Evolutionary conservation across 2,329 filamentous ascomycete genomes (phyloP), one percentile per base, ranked within the genome.

Genomic region (Penicillium expansum): DNA sequence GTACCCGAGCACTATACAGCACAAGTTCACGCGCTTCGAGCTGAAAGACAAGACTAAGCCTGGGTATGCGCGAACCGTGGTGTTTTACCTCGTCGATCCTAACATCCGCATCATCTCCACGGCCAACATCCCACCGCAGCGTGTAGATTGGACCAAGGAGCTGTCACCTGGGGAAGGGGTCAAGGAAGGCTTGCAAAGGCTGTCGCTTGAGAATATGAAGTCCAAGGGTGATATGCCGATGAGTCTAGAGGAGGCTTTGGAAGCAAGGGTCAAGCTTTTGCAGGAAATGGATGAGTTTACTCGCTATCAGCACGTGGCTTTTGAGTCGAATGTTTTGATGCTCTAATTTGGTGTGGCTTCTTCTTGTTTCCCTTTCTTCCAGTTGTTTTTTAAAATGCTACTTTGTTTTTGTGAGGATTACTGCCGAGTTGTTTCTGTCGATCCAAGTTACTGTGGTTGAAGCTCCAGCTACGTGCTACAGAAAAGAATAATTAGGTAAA

Each of bases 71-170:
- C 80, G 81, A 55, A 78, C 84, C 45, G 66, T 87, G 0, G 80
- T 79, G 0, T 75, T 88, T 37, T 86, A 80, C 67, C 77, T 88
- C 4, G 77, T 88, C 2, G 84, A 88, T 60, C 85, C 85, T 0
- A 71, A 79, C 38, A 70, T 75, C 10, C 77, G 79, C 13, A 78
- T 87, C 48, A 75, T 83, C 22, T 85, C 74, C 4, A 83, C 79
- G 0, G 75, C 76, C 0, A 82, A 84, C 56, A 75, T 83, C 0
- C 80, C 82, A 3, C 80, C 80, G 1, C 82, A 84, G 66, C 78
- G 79, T 58, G 61, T 74, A 24, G 72, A 78, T 24, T 84, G 81
- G 68, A 63, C 60, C 6, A 57, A 65, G n/a, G 56, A 63, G 18
- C 7, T 37, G 74, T 76, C 72, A 68, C 69, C 74, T 10, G 56